These are phyloP conservation scores for Moricandia arvensis DNA, from an alignment of 345 rosid genomes.

Conservation along the genomic window DNA sequence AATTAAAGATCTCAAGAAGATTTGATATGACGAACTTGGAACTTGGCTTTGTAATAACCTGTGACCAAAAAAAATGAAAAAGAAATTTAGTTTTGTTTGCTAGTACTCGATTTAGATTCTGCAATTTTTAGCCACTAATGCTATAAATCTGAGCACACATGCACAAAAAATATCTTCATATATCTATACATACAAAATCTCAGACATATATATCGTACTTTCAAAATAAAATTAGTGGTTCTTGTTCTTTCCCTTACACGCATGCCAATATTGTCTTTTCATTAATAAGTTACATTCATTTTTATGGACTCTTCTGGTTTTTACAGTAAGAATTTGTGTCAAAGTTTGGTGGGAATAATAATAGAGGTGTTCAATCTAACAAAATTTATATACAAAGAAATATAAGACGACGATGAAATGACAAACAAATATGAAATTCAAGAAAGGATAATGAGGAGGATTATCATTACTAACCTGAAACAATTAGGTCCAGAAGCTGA, in stretches of 20 bases:
- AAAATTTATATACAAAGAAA: neutral
- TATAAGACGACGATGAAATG: constrained; percentile 7
- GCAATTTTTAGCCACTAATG: constrained; percentile 30
- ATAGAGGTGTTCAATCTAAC: constrained; percentile 6
- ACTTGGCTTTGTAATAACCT: constrained; percentile 11
- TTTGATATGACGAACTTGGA: constrained; percentile 22
- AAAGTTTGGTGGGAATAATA: constrained; percentile 35
- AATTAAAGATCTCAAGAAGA: constrained; percentile 24
- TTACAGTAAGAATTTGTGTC: constrained; percentile 17
- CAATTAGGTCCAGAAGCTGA: constrained; percentile 16
- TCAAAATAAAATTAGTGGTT: constrained; percentile 21
- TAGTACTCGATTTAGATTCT: constrained; percentile 39
- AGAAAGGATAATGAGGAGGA: constrained; percentile 7
- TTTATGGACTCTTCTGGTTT: constrained; percentile 13
- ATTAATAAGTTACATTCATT: constrained; percentile 23
- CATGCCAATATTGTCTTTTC: constrained; percentile 37
- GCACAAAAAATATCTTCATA: constrained; percentile 36
- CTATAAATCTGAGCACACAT: constrained; percentile 29
- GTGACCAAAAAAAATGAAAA: constrained; percentile 5
- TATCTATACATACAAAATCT: constrained; percentile 27
- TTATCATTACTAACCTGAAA: constrained; percentile 27
- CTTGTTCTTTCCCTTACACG: constrained; percentile 35
- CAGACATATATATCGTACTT: constrained; percentile 21
- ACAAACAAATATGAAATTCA: neutral
- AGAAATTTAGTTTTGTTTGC: neutral